Percentiles rank a stretch among this genome's conserved stretches.
Conservation (phyloP, 2,329 filamentous ascomycete species). For the Penicillium sp. region DNA sequence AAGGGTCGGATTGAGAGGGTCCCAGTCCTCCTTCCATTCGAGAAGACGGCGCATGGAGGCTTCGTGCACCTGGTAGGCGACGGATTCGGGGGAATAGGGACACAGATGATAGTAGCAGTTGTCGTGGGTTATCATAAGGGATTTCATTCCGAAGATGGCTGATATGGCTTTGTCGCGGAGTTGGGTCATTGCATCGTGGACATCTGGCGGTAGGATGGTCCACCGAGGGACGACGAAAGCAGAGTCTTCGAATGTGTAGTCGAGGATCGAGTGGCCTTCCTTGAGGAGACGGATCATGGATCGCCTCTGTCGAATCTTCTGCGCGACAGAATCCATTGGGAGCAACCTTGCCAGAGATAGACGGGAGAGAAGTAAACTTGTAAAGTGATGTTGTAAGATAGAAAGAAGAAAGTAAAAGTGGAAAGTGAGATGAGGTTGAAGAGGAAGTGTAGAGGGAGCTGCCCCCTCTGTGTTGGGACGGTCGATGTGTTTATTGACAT, state of each 20-base stretch:
- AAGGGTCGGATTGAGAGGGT: slow-evolving; percentile 17
- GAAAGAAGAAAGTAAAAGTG: background rate
- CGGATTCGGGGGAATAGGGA: slow-evolving; percentile 2
- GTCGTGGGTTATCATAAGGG: slow-evolving; percentile 16
- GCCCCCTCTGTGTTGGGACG: background rate
- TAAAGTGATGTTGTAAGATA: background rate
- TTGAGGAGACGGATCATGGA: background rate
- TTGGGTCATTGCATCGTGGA: slow-evolving; percentile 11
- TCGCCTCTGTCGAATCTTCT: background rate
- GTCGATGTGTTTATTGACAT: background rate
- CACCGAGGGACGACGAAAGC: slow-evolving; percentile 16
- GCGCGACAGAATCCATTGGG: background rate
- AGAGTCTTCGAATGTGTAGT: slow-evolving; percentile 16
- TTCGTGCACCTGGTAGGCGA: slow-evolving; percentile 14
- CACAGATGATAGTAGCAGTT: slow-evolving; percentile 29
- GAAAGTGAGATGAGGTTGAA: background rate
- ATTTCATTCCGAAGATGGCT: slow-evolving; percentile 15
- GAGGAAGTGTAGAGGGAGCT: background rate
- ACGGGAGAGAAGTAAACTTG: background rate
- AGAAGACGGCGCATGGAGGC: slow-evolving; percentile 28
- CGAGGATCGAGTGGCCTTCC: slow-evolving; percentile 3
- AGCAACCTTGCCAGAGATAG: background rate
- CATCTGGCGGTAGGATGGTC: slow-evolving; percentile 8
- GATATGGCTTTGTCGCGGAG: slow-evolving; percentile 17
- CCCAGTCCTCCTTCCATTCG: slow-evolving; percentile 21